Evolutionary conservation across 768 basidiomycete genomes (phyloP).

Genomic region (Cantharellus cinnabarinus): DNA sequence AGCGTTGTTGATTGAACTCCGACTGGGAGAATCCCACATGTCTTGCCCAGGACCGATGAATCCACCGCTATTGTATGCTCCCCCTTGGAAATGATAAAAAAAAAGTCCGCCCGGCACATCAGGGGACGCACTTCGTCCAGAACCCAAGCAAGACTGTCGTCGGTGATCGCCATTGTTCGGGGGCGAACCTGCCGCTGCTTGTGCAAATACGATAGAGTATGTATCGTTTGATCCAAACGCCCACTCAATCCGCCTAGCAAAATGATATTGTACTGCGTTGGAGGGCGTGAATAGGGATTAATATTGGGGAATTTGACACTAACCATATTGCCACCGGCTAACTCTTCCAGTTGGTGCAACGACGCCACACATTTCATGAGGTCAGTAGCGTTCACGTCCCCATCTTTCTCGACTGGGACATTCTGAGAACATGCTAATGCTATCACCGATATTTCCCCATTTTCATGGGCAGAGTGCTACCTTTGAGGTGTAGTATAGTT

Average conservation of each 20-base stretch:
- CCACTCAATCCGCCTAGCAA: constrained; percentile 80
- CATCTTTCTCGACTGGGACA: constrained; percentile 45
- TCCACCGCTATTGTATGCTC: constrained; percentile 63
- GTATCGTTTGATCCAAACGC: constrained; percentile 83
- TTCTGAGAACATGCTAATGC: constrained; percentile 24
- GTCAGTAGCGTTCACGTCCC: constrained; percentile 73
- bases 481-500: constrained; percentile 37
- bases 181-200: constrained; percentile 45
- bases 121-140: constrained; percentile 37
- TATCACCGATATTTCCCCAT: no score
- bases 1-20: constrained; percentile 58
- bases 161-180: constrained; percentile 59
- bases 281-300: neutral
- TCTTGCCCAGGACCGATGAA: constrained; percentile 53
- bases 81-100: constrained; percentile 31
- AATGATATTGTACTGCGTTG: constrained; percentile 34
- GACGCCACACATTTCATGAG: constrained; percentile 74
- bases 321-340: neutral
- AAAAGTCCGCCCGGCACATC: neutral
- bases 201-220: constrained; percentile 68
- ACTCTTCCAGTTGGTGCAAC: neutral
- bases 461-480: constrained; percentile 20
- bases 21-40: constrained; percentile 88
- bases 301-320: neutral
- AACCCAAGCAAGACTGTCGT: constrained; percentile 83